Conservation (phyloP, 768 basidiomycete species). For the Amyloporia xantha region DNA sequence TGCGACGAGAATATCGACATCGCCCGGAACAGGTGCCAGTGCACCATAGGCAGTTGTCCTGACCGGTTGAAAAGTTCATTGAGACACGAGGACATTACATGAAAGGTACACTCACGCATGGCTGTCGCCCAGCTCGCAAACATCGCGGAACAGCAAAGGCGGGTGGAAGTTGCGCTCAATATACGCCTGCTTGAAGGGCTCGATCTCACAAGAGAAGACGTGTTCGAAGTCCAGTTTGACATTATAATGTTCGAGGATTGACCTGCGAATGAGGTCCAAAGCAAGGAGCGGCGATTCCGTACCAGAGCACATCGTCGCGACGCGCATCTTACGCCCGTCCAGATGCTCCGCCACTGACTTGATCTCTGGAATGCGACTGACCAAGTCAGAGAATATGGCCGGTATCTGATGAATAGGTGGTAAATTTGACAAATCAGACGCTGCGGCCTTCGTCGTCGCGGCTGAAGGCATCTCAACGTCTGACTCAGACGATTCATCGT, state of each 20-base stretch:
- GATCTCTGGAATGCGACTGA: constrained; percentile 58
- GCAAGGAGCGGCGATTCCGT: constrained; percentile 94
- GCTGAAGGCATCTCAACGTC: constrained; percentile 8
- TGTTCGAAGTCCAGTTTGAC: constrained; percentile 73
- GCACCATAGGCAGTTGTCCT: constrained; percentile 93
- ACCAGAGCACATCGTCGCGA: constrained; percentile 97
- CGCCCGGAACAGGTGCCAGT: constrained; percentile 76
- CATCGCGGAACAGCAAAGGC: constrained; percentile 88
- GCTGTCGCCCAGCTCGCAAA: constrained; percentile 76
- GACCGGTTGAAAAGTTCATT: constrained; percentile 1
- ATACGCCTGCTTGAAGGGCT: constrained; percentile 96
- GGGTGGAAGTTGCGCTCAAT: constrained; percentile 96
- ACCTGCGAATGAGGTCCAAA: constrained; percentile 73
- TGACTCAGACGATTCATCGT: constrained; percentile 15
- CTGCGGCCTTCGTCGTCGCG: not conserved
- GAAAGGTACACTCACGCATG: constrained; percentile 53
- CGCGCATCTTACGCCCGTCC: constrained; percentile 76
- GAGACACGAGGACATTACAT: constrained; percentile 5
- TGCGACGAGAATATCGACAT: constrained; percentile 86
- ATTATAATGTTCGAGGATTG: constrained; percentile 61
- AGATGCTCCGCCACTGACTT: constrained; percentile 59
- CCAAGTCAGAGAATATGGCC: constrained; percentile 71
- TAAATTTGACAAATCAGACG: constrained; percentile 38
- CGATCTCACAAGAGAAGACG: constrained; percentile 95
- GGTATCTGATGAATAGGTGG: constrained; percentile 73